phyloP scores from a whole-genome alignment of 495 filamentous ascomycete genomes.

The Glonium stellatum region DNA sequence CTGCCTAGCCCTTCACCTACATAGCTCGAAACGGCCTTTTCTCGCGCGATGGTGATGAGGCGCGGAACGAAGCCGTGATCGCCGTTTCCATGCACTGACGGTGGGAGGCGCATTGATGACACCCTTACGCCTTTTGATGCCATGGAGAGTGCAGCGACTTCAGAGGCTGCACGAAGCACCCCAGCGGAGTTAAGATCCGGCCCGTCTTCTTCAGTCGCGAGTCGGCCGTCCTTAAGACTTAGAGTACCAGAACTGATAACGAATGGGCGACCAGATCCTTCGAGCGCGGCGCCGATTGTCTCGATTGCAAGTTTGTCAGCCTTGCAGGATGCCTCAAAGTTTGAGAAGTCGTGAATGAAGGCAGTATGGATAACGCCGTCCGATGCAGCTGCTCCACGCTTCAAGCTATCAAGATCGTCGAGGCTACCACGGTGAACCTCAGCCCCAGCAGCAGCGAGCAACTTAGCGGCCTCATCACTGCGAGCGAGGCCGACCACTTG shows the following conservation, averaged over 20 bases:
- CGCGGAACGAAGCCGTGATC: slow-evolving; percentile 35
- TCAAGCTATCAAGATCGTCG: slow-evolving; percentile 35
- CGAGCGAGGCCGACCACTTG: slow-evolving; percentile 37
- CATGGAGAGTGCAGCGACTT: slow-evolving; percentile 18
- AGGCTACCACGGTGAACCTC: slow-evolving; percentile 36
- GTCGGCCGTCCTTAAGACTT: background rate
- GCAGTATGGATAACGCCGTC: slow-evolving; percentile 45
- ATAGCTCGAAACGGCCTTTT: slow-evolving; percentile 37
- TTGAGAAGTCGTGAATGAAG: slow-evolving; percentile 37
- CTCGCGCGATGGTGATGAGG: slow-evolving; percentile 32
- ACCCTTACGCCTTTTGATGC: slow-evolving; percentile 35
- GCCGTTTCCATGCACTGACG: slow-evolving; percentile 39
- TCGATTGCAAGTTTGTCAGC: slow-evolving; percentile 37
- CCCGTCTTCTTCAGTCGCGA: background rate
- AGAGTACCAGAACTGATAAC: slow-evolving; percentile 42
- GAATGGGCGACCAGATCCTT: slow-evolving; percentile 36
- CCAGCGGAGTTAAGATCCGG: background rate
- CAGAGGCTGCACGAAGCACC: slow-evolving; percentile 33
- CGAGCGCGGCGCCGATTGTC: slow-evolving; percentile 36
- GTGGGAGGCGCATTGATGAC: slow-evolving; percentile 39
- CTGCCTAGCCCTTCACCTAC: slow-evolving; percentile 40
- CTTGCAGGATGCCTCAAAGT: slow-evolving; percentile 37
- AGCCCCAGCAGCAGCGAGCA: slow-evolving; percentile 22
- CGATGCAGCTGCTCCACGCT: slow-evolving; percentile 32
- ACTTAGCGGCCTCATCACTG: slow-evolving; percentile 31